Evolutionary conservation across 176 grass and related monocot genomes (phyloP).

Genomic region (Cymbopogon citratus): DNA sequence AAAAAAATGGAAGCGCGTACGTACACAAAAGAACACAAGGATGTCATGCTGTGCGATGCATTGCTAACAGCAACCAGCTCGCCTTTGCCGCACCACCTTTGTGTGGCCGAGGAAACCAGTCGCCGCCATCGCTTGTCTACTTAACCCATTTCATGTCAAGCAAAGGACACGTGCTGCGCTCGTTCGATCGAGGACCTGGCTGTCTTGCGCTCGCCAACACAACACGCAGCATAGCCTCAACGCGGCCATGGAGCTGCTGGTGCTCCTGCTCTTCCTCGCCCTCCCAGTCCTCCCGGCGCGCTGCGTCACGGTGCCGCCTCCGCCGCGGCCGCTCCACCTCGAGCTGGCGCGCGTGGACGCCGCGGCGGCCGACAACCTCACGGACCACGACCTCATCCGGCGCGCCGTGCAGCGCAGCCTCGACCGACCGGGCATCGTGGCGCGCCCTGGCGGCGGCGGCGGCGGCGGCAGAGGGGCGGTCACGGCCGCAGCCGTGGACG

Average conservation of each 20-base stretch:
- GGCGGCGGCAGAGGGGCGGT: neutral
- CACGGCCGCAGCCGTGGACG: neutral
- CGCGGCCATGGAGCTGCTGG: constrained; percentile 19
- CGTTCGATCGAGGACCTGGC: neutral
- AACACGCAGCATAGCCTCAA: neutral
- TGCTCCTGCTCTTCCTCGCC: constrained; percentile 40
- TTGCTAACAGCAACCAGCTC: constrained; percentile 36
- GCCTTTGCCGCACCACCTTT: constrained; percentile 39
- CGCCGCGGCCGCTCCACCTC: constrained; percentile 26
- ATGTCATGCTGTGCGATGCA: neutral
- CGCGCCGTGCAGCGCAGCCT: constrained; percentile 46
- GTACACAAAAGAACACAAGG: constrained; percentile 32
- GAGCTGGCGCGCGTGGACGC: constrained; percentile 37
- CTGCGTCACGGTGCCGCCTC: neutral
- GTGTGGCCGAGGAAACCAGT: neutral
- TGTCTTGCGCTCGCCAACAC: neutral
- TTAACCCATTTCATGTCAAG: neutral
- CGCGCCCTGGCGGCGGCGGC: neutral
- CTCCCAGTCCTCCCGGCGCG: constrained; percentile 16
- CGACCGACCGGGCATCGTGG: constrained; percentile 7
- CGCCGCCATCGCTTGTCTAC: neutral
- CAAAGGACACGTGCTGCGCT: neutral
- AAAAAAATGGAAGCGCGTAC: neutral
- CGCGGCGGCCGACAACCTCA: constrained; percentile 10
- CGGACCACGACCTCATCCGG: constrained; percentile 33